phyloP scores from a whole-genome alignment of 352 stramenopile species.

The Blastocystis sp. region DNA sequence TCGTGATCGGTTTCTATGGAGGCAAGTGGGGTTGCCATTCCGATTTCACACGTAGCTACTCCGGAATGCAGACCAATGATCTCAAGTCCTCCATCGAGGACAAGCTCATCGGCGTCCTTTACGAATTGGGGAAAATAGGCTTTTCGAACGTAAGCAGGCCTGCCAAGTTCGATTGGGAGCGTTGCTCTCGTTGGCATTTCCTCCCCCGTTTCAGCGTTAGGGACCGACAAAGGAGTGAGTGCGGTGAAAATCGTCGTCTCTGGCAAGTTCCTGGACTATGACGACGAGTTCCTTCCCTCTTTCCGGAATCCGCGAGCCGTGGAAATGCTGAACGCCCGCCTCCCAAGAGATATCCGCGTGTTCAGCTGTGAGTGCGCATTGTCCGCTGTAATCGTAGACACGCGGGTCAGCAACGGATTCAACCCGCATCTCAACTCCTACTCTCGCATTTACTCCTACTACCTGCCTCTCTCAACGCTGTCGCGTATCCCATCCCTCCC shows the following conservation, averaged over 20 bases:
- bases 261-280: slow-evolving; percentile 46
- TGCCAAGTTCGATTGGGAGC: slow-evolving; percentile 49
- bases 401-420: slow-evolving; percentile 26
- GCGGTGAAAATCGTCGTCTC: slow-evolving; percentile 40
- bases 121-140: background rate
- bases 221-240: slow-evolving; percentile 51
- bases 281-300: slow-evolving; percentile 2
- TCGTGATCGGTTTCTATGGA: slow-evolving; percentile 54
- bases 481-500: background rate
- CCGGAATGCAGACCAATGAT: slow-evolving; percentile 39
- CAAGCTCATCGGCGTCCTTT: slow-evolving; percentile 17
- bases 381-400: background rate
- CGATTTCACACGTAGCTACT: slow-evolving; percentile 1
- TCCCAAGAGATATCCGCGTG: slow-evolving; percentile 40
- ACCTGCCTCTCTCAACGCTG: background rate
- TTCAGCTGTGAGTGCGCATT: background rate
- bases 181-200: slow-evolving; percentile 12
- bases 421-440: slow-evolving; percentile 50
- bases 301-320: background rate
- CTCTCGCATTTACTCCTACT: slow-evolving; percentile 31
- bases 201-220: background rate
- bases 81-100: slow-evolving; percentile 28
- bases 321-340: background rate
- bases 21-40: background rate
- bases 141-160: slow-evolving; percentile 24